These are phyloP conservation scores for Aphanomyces invadans DNA, from an alignment of 352 stramenopile genomes.

Conservation along the genomic window DNA sequence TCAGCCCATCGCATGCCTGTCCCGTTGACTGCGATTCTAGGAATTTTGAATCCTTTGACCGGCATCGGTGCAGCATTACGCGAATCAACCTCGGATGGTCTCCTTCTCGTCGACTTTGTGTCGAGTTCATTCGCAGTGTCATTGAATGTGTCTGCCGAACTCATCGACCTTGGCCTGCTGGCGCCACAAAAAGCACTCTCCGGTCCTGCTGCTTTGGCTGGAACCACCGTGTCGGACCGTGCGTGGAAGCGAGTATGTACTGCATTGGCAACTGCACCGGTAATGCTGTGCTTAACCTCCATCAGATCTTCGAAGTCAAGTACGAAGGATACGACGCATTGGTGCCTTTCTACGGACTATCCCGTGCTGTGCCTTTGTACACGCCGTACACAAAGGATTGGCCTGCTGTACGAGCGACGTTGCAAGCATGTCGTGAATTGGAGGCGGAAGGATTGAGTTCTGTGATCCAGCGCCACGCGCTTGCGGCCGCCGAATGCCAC, in stretches of 20 bases:
- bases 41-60: conserved; percentile 37
- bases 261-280: too few species aligned
- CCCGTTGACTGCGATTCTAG: background rate
- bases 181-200: conserved; percentile 44
- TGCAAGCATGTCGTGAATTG: conserved; percentile 35
- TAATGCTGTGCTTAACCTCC: too few species aligned
- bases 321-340: conserved; percentile 50
- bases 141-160: conserved; percentile 34
- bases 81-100: conserved; percentile 38
- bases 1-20: too few species aligned
- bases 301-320: conserved; percentile 33
- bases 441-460: conserved; percentile 32
- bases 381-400: conserved; percentile 55
- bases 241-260: conserved; percentile 33
- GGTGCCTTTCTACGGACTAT: conserved; percentile 36
- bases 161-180: conserved; percentile 43
- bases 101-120: conserved; percentile 52
- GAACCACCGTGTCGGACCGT: conserved; percentile 44
- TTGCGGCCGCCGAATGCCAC: conserved; percentile 35
- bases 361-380: conserved; percentile 31
- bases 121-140: conserved; percentile 38
- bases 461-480: conserved; percentile 29
- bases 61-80: conserved; percentile 37
- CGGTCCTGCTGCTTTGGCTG: conserved; percentile 34
- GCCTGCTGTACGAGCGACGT: conserved; percentile 38